Evolutionary conservation across 768 basidiomycete species (phyloP).

Genomic region (Tricholoma saponaceum): DNA sequence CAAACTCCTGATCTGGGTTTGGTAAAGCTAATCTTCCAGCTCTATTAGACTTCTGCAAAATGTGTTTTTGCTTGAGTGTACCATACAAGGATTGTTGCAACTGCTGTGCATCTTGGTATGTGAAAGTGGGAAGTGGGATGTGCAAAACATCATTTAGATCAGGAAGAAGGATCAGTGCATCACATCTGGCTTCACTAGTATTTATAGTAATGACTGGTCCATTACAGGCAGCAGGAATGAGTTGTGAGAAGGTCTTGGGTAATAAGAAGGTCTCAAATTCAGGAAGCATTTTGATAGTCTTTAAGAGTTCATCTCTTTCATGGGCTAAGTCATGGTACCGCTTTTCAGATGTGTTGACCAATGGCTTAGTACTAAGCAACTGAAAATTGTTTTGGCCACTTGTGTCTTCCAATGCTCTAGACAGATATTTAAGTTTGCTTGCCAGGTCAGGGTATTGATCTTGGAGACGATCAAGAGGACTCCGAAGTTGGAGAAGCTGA

Average conservation of each 20-base stretch:
- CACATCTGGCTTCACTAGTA: conserved; percentile 12
- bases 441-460: not conserved
- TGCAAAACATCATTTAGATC: conserved; percentile 11
- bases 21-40: not conserved
- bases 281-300: not conserved
- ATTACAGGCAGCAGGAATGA: not conserved
- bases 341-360: not conserved
- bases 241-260: not conserved
- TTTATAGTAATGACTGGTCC: conserved; percentile 18
- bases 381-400: not conserved
- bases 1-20: not conserved
- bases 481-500: conserved; percentile 19
- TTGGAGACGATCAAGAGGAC: conserved; percentile 16
- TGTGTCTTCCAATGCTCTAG: not conserved
- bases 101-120: not conserved
- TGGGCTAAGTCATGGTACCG: not conserved
- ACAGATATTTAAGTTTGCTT: not conserved
- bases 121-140: conserved; percentile 13
- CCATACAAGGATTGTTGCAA: not conserved
- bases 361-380: not conserved
- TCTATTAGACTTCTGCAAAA: not conserved
- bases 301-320: not conserved
- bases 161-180: conserved; percentile 17
- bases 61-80: not conserved
- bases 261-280: not conserved